Evolutionary conservation across 371 early-diverging fungal genomes (phyloP).

Genomic region (Astathelohania contejeani): DNA sequence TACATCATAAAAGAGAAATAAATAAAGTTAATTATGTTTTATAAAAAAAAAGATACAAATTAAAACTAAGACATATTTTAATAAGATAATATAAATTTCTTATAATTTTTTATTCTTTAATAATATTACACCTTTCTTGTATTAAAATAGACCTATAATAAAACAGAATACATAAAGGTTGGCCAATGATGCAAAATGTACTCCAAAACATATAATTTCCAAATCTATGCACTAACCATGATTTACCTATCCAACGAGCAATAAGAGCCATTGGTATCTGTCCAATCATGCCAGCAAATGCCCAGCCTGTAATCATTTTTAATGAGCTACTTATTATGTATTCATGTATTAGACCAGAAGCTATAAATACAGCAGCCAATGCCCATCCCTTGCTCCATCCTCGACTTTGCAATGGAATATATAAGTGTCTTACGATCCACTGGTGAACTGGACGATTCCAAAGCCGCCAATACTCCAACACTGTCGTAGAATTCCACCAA

Average conservation of each 20-base stretch:
- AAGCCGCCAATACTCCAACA: slow-evolving; percentile 45
- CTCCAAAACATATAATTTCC: slow-evolving; percentile 43
- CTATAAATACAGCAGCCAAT: slow-evolving; percentile 24
- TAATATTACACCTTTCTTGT: no score
- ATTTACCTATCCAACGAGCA: slow-evolving; percentile 14
- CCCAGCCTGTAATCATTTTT: slow-evolving; percentile 28
- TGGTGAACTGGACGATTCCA: slow-evolving; percentile 50
- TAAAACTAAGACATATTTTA: no score
- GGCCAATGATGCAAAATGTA: slow-evolving; percentile 39
- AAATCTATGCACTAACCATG: slow-evolving; percentile 3
- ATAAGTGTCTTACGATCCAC: slow-evolving; percentile 47
- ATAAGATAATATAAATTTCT: no score
- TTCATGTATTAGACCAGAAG: slow-evolving; percentile 48
- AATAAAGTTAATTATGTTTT: no score
- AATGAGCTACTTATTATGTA: slow-evolving; percentile 35
- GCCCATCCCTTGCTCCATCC: slow-evolving; percentile 8
- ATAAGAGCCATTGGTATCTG: slow-evolving; percentile 43
- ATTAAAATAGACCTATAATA: slow-evolving; percentile 1
- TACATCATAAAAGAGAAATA: no score
- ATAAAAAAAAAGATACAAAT: no score
- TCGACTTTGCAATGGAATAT: slow-evolving; percentile 27
- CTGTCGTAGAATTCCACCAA: slow-evolving; percentile 50
- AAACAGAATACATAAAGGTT: slow-evolving; percentile 13
- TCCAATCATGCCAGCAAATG: slow-evolving; percentile 37
- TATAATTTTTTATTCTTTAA: no score